Percentiles rank a stretch among this genome's conserved stretches.
Evolutionary conservation across 2,329 filamentous ascomycete species (phyloP).

Genomic region (Clonostachys rosea): DNA sequence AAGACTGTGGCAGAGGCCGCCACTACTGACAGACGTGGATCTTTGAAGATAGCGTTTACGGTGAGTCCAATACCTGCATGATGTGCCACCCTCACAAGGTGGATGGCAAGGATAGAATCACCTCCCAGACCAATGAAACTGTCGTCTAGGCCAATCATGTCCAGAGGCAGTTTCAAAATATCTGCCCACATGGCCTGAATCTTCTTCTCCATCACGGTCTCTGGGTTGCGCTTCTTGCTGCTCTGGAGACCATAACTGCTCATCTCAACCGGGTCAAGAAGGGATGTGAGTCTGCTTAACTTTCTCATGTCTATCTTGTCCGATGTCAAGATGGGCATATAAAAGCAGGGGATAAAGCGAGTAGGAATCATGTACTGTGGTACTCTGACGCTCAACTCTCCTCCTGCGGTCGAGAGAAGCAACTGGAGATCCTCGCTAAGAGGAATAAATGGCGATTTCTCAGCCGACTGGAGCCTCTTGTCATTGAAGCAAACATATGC

Average conservation of each 20-base stretch:
- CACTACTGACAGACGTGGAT: conserved; percentile 25
- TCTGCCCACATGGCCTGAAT: conserved; percentile 5
- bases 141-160: conserved; percentile 2
- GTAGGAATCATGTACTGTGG: conserved; percentile 8
- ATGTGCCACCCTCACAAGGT: conserved; percentile 3
- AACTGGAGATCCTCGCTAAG: neutral
- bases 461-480: neutral
- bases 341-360: conserved; percentile 2
- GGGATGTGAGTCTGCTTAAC: neutral
- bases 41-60: conserved; percentile 37
- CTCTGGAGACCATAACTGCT: conserved; percentile 1
- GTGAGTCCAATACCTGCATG: conserved; percentile 27
- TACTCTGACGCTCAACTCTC: neutral
- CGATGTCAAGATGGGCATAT: conserved; percentile 5
- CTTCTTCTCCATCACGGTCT: neutral
- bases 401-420: neutral
- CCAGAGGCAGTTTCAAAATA: conserved; percentile 1
- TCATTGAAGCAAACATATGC: neutral
- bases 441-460: neutral
- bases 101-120: conserved; percentile 8
- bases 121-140: conserved; percentile 10
- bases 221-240: neutral
- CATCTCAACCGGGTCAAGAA: neutral
- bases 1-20: neutral
- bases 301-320: conserved; percentile 6